A percentile compares a stretch with the other conserved stretches of the same genome.
Conservation (phyloP, 1,284 basidiomycete genomes). For the Cutaneotrichosporon sp. region DNA sequence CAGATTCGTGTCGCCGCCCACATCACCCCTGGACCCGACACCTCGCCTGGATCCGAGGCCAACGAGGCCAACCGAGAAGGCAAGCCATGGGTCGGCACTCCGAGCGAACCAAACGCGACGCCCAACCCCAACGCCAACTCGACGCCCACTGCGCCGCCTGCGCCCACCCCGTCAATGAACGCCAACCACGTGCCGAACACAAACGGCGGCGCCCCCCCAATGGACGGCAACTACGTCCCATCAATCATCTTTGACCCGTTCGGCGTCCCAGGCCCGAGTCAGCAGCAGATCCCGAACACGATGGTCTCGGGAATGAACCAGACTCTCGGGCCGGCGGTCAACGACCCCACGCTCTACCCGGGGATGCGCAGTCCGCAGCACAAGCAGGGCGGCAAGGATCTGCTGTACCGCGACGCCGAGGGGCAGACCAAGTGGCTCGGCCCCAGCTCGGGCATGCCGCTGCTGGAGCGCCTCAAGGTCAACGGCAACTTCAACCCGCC, state of each 20-base stretch:
- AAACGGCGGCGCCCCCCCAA: not conserved
- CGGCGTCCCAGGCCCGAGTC: conserved; percentile 17
- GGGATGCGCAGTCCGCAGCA: conserved; percentile 9
- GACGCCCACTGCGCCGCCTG: conserved; percentile 5
- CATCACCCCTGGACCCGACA: conserved; percentile 27
- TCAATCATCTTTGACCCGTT: conserved; percentile 22
- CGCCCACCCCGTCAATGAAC: not conserved
- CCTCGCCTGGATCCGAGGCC: conserved; percentile 21
- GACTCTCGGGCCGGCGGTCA: conserved; percentile 20
- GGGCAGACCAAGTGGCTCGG: conserved; percentile 44
- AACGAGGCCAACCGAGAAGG: not conserved
- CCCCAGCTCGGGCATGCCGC: conserved; percentile 40
- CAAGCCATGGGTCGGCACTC: conserved; percentile 5
- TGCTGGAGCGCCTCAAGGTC: conserved; percentile 36
- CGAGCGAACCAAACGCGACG: conserved; percentile 7
- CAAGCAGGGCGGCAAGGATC: conserved; percentile 24
- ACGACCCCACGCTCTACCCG: conserved; percentile 17
- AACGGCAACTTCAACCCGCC: conserved; percentile 22
- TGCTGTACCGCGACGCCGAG: conserved; percentile 34
- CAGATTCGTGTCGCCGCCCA: conserved; percentile 35
- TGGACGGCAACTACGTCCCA: conserved; percentile 20
- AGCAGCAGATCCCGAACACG: conserved; percentile 15
- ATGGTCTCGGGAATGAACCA: conserved; percentile 20
- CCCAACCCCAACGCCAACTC: conserved; percentile 8
- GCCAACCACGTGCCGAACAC: not conserved